Conservation (phyloP, 139 green algal species). For the Gonium pectorale region DNA sequence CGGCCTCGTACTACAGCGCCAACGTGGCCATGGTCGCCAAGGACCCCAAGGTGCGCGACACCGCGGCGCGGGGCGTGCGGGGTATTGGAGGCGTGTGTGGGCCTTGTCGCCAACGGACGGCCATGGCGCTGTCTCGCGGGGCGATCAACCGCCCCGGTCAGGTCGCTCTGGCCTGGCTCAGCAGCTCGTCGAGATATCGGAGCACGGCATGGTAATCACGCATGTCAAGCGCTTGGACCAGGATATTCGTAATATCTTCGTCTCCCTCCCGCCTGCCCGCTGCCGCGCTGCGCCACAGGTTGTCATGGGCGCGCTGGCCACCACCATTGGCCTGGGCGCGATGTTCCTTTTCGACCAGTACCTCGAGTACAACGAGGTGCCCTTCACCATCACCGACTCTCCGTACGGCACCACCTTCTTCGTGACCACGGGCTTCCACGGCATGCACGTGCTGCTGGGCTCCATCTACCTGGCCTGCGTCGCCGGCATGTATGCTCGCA, state of each 20-base stretch:
- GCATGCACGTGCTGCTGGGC: conserved; percentile 65
- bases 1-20: conserved; percentile 63
- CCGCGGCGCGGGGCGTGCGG: background rate
- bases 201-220: too few relatives aligned
- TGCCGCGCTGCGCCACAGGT: conserved; percentile 8
- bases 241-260: too few relatives aligned
- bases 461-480: conserved; percentile 50
- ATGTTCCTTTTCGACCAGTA: conserved; percentile 67
- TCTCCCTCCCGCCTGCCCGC: too few relatives aligned
- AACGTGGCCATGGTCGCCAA: conserved; percentile 67
- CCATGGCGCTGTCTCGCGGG: too few relatives aligned
- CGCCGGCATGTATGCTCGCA: conserved; percentile 52
- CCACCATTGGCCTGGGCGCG: conserved; percentile 55
- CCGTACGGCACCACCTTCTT: conserved; percentile 67
- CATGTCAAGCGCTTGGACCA: too few relatives aligned
- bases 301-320: conserved; percentile 54
- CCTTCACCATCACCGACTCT: conserved; percentile 63
- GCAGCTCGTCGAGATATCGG: too few relatives aligned
- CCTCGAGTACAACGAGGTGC: conserved; percentile 60
- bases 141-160: too few relatives aligned
- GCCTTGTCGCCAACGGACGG: too few relatives aligned
- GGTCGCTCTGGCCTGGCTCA: too few relatives aligned
- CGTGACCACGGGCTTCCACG: conserved; percentile 67
- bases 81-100: background rate
- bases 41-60: conserved; percentile 63